phyloP scores from a whole-genome alignment of 306 rosid species.

The Arachis hypogaea region DNA sequence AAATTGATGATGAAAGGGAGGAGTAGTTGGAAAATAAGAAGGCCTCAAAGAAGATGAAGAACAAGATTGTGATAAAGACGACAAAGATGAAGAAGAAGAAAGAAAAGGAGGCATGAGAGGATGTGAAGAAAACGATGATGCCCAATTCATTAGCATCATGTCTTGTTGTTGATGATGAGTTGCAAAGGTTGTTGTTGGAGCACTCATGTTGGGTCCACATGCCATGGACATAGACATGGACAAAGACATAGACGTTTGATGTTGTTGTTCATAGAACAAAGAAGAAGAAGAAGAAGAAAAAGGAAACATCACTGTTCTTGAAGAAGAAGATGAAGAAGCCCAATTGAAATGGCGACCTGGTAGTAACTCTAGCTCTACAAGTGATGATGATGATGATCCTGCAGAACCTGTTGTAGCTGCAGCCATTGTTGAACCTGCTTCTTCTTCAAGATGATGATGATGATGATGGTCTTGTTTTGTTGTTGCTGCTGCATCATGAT shows the following conservation, averaged over 20 bases:
- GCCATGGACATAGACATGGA: constrained; percentile 32
- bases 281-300: constrained; percentile 27
- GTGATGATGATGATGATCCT: constrained; percentile 25
- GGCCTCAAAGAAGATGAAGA: constrained; percentile 55
- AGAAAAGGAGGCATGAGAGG: constrained; percentile 44
- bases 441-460: background rate
- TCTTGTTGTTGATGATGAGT: constrained; percentile 39
- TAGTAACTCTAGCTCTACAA: constrained; percentile 74
- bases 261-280: constrained; percentile 50
- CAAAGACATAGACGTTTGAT: constrained; percentile 8
- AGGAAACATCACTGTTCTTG: background rate
- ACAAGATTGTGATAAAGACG: constrained; percentile 49
- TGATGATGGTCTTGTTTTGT: constrained; percentile 2
- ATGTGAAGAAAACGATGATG: constrained; percentile 51
- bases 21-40: constrained; percentile 38
- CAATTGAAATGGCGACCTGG: constrained; percentile 35
- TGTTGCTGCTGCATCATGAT: background rate
- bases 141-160: constrained; percentile 53
- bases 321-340: background rate
- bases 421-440: background rate
- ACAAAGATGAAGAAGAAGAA: constrained; percentile 45
- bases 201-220: constrained; percentile 39
- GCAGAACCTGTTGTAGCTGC: background rate
- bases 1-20: constrained; percentile 47
- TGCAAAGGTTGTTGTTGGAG: constrained; percentile 19